A percentile compares a stretch with the other conserved stretches of the same genome.
phyloP scores from a whole-genome alignment of 208 protist species.

The Acanthamoeba castellanii region DNA sequence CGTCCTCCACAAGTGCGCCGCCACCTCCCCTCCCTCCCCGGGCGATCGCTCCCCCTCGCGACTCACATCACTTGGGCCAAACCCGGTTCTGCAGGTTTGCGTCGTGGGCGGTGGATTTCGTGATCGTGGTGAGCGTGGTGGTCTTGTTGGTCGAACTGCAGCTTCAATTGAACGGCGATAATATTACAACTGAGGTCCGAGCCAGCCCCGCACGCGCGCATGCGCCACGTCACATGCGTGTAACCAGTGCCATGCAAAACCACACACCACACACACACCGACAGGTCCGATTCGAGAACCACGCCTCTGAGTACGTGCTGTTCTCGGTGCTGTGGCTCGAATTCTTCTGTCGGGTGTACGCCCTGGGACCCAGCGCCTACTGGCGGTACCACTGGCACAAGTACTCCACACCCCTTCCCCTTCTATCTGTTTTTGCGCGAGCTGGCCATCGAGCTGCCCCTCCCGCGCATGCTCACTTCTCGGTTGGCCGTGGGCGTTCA shows the following conservation, averaged over 20 bases:
- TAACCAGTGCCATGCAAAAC: no score
- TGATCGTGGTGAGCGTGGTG: slow-evolving; percentile 17
- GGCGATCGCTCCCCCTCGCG: not conserved
- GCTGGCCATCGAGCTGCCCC: no score
- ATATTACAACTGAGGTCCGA: not conserved
- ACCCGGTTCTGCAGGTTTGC: not conserved
- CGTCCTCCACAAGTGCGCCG: not conserved
- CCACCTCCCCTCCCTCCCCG: not conserved
- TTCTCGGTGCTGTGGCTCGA: slow-evolving; percentile 52
- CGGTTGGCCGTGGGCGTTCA: not conserved
- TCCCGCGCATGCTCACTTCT: no score
- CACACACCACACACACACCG: not conserved
- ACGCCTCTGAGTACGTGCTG: slow-evolving; percentile 22
- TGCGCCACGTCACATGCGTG: no score
- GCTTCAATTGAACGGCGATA: not conserved
- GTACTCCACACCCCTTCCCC: not conserved
- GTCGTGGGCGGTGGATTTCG: slow-evolving; percentile 2
- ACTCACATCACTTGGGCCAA: no score
- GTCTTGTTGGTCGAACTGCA: slow-evolving; percentile 26
- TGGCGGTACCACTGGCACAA: slow-evolving; percentile 58
- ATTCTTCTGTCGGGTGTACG: not conserved
- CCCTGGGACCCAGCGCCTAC: not conserved
- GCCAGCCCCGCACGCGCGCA: no score
- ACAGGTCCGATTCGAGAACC: slow-evolving; percentile 7
- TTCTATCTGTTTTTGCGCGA: not conserved